These are phyloP conservation scores for Durio zibethinus DNA, from an alignment of 345 rosid genomes.

Conservation along the genomic window DNA sequence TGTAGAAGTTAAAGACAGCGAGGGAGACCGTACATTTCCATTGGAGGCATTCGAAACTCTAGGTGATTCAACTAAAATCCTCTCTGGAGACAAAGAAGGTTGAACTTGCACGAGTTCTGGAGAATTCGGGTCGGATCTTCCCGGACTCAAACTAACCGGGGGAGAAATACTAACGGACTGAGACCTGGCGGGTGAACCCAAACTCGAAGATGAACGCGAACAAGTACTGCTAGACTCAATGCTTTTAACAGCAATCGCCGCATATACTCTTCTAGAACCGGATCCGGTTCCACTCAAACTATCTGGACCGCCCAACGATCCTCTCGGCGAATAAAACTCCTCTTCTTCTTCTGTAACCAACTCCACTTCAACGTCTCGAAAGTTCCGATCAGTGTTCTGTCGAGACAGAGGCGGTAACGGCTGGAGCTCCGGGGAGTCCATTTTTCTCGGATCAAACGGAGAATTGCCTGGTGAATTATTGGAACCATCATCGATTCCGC, in stretches of 20 bases:
- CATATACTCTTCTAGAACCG: constrained; percentile 59
- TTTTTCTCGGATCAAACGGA: constrained; percentile 46
- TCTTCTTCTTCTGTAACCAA: constrained; percentile 66
- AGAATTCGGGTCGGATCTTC: constrained; percentile 56
- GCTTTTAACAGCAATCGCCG: constrained; percentile 33
- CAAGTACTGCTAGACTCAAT: constrained; percentile 50
- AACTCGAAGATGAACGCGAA: constrained; percentile 64
- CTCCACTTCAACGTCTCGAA: constrained; percentile 37
- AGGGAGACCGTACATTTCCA: constrained; percentile 32
- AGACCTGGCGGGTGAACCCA: constrained; percentile 78
- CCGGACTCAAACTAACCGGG: constrained; percentile 59
- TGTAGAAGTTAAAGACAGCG: constrained; percentile 32
- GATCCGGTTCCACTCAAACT: constrained; percentile 59
- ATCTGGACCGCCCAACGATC: constrained; percentile 59
- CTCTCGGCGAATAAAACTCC: constrained; percentile 91
- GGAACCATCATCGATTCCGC: constrained; percentile 35
- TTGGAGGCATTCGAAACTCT: constrained; percentile 4
- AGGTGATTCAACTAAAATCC: constrained; percentile 23
- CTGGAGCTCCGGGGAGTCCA: constrained; percentile 91
- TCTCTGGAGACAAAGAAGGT: constrained; percentile 14
- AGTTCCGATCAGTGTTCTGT: constrained; percentile 44
- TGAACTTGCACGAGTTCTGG: constrained; percentile 29
- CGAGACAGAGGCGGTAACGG: constrained; percentile 85
- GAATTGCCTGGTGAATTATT: constrained; percentile 15
- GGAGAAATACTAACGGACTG: constrained; percentile 77